These are phyloP conservation scores for Termitomyces sp. DNA, from an alignment of 768 basidiomycete species.

Conservation along the genomic window DNA sequence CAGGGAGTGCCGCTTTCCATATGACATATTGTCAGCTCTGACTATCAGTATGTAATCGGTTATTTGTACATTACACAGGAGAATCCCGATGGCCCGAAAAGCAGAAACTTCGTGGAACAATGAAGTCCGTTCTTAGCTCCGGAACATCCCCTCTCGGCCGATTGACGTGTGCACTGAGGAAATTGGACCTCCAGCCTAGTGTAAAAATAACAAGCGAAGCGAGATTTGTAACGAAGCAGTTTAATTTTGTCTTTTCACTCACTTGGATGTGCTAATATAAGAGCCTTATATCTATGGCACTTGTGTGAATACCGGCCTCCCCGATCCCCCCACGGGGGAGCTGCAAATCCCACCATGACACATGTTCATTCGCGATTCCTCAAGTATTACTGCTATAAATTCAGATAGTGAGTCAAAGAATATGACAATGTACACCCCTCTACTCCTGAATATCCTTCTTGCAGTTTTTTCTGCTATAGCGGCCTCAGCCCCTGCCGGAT, in stretches of 20 bases:
- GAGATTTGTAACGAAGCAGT: background rate
- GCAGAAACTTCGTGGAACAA: background rate
- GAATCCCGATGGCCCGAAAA: background rate
- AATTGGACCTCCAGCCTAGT: background rate
- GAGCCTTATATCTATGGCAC: background rate
- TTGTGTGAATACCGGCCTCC: background rate
- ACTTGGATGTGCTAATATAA: background rate
- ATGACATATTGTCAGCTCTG: background rate
- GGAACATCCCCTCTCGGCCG: background rate
- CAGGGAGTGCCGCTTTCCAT: slow-evolving; percentile 20
- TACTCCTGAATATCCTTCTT: background rate
- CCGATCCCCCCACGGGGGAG: too few relatives aligned
- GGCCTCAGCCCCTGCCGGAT: background rate
- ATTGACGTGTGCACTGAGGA: background rate
- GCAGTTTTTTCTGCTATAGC: background rate
- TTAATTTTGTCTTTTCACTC: background rate
- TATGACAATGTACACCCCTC: background rate
- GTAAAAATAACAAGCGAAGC: background rate
- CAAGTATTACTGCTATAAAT: background rate
- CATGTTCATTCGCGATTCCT: background rate
- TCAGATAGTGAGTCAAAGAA: background rate
- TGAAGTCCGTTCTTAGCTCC: too few relatives aligned
- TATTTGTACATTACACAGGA: background rate
- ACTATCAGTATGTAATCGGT: background rate
- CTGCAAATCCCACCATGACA: background rate